Evolutionary conservation across 192 early-diverging fungal species (phyloP).

Genomic region (Backusella westeae): DNA sequence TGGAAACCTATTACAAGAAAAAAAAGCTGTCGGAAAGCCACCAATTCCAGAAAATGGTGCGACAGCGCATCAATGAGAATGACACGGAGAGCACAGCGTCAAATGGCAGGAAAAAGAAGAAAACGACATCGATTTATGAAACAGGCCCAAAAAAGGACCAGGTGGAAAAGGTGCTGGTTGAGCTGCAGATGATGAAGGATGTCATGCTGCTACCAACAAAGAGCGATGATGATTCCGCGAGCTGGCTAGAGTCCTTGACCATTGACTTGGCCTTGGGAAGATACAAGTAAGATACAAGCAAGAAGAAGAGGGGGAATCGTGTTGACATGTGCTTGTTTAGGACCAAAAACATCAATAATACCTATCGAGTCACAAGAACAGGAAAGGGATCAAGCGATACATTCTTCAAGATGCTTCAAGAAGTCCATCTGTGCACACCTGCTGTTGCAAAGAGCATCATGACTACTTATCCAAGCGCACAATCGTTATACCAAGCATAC

Average conservation of each 20-base stretch:
- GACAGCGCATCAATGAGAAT: not conserved
- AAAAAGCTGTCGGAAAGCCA: constrained; percentile 15
- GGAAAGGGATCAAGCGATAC: constrained; percentile 35
- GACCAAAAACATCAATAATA: constrained; percentile 24
- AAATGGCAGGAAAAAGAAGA: not conserved
- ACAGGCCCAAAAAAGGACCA: constrained; percentile 7
- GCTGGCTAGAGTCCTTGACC: constrained; percentile 32
- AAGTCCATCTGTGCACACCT: constrained; percentile 43
- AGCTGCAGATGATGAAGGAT: constrained; percentile 36
- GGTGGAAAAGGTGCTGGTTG: constrained; percentile 31
- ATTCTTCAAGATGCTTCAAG: constrained; percentile 42
- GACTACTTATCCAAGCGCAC: constrained; percentile 34
- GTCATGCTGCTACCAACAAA: constrained; percentile 34
- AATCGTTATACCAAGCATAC: constrained; percentile 39
- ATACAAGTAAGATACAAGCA: constrained; percentile 35
- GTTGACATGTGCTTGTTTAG: not conserved
- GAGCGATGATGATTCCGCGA: constrained; percentile 37
- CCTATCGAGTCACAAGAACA: constrained; percentile 24
- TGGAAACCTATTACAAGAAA: constrained; percentile 33
- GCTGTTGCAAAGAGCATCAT: constrained; percentile 36
- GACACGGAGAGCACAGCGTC: not conserved
- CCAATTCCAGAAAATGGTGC: constrained; percentile 30
- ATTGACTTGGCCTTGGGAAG: constrained; percentile 33
- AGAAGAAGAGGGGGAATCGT: no score
- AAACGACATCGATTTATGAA: not conserved